These are phyloP conservation scores for Cladobotryum protrusum DNA, from an alignment of 2,329 filamentous ascomycete species.

Conservation along the genomic window DNA sequence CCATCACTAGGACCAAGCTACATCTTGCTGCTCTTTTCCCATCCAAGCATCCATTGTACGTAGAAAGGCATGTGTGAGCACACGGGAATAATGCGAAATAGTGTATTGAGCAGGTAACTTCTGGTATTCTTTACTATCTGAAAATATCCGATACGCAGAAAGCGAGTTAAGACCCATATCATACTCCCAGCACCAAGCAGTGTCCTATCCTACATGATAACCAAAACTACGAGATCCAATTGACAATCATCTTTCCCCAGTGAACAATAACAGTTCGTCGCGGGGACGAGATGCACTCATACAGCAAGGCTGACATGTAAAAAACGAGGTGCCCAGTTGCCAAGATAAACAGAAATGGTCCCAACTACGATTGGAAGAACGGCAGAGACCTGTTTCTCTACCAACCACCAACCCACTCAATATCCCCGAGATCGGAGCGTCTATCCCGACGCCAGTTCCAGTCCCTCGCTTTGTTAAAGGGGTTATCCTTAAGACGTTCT, in stretches of 20 bases:
- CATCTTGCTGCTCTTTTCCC: no score
- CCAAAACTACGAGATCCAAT: slow-evolving; percentile 7
- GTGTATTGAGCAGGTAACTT: slow-evolving; percentile 55
- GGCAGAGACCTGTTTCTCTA: slow-evolving; percentile 48
- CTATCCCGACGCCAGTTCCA: slow-evolving; percentile 58
- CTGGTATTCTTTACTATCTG: slow-evolving; percentile 50
- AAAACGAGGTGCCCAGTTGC: background rate
- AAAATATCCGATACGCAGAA: slow-evolving; percentile 57
- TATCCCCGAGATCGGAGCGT: slow-evolving; percentile 63
- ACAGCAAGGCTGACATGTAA: background rate
- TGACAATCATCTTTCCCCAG: background rate
- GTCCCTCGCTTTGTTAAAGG: slow-evolving; percentile 53
- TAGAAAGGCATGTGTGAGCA: no score
- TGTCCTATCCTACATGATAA: slow-evolving; percentile 4
- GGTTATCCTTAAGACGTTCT: slow-evolving; percentile 47
- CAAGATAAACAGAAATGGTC: slow-evolving; percentile 23
- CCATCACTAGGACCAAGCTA: no score
- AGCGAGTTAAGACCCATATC: slow-evolving; percentile 49
- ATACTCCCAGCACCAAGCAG: slow-evolving; percentile 19
- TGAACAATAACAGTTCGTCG: background rate
- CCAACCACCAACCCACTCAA: slow-evolving; percentile 96
- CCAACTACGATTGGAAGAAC: slow-evolving; percentile 56
- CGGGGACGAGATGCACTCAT: background rate
- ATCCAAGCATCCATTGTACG: no score
- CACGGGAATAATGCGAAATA: no score